Evolutionary conservation across 2,329 filamentous ascomycete species (phyloP).

Genomic region (Fusarium sp.): DNA sequence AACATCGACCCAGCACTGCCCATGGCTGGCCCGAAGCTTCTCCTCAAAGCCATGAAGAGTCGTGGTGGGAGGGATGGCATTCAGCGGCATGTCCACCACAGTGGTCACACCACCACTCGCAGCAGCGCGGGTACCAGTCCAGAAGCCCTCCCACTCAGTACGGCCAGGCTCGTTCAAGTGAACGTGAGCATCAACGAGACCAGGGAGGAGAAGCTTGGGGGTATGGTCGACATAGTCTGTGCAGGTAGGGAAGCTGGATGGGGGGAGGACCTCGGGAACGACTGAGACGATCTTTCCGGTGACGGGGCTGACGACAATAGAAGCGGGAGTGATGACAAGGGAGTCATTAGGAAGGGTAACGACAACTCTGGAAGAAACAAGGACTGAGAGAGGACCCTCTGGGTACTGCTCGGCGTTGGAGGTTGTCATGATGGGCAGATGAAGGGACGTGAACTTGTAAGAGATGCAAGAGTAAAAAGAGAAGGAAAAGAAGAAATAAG

Average conservation of each 20-base stretch:
- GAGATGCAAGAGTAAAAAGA: constrained; percentile 19
- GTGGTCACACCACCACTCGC: constrained; percentile 97
- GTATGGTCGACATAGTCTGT: constrained; percentile 86
- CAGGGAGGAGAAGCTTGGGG: constrained; percentile 86
- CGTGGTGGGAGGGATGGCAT: constrained; percentile 96
- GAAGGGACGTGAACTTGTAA: background rate
- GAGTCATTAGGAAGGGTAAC: constrained; percentile 76
- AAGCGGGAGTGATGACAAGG: constrained; percentile 80
- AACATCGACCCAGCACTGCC: constrained; percentile 98
- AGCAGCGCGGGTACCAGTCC: constrained; percentile 91
- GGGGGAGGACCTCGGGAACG: constrained; percentile 78
- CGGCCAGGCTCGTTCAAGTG: constrained; percentile 97
- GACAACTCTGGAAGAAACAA: constrained; percentile 87
- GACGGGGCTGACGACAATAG: constrained; percentile 79
- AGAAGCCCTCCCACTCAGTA: constrained; percentile 99
- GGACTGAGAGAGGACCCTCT: constrained; percentile 71
- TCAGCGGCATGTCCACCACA: constrained; percentile 96
- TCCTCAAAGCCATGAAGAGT: constrained; percentile 84
- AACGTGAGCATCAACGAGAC: constrained; percentile 95
- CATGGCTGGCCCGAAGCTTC: constrained; percentile 85
- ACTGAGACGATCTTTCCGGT: constrained; percentile 90
- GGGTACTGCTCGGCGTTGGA: constrained; percentile 34
- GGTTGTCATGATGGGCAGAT: constrained; percentile 51
- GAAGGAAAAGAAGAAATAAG: constrained; percentile 11
- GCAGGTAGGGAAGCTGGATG: constrained; percentile 77